These are phyloP conservation scores for Penicillium ochrochloron DNA, from an alignment of 495 filamentous ascomycete species.

Conservation along the genomic window DNA sequence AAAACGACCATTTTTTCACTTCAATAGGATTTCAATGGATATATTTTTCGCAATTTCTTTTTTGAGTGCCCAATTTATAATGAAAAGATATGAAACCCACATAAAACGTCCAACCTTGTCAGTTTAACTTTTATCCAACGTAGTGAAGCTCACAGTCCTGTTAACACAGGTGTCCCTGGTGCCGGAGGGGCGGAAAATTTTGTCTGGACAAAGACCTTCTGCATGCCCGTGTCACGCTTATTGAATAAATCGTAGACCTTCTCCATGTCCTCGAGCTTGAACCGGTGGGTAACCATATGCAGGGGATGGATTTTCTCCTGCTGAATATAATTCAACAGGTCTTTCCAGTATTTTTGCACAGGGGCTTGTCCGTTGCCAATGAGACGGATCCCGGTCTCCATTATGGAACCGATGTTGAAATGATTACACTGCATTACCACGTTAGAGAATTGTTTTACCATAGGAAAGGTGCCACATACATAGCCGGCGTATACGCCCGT, in stretches of 20 bases:
- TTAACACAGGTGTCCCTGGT: constrained; percentile 55
- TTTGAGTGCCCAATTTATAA: not conserved
- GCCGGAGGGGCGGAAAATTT: constrained; percentile 58
- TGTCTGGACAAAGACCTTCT: constrained; percentile 69
- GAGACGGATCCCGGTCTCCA: constrained; percentile 75
- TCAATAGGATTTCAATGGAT: too few relatives aligned
- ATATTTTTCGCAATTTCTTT: not conserved
- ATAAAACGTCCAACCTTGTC: not conserved
- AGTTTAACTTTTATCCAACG: not conserved
- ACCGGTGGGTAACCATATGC: constrained; percentile 74
- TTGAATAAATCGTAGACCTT: constrained; percentile 71
- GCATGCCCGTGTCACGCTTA: constrained; percentile 63
- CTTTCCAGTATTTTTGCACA: constrained; percentile 77
- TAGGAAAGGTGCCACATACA: constrained; percentile 48
- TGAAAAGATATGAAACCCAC: not conserved
- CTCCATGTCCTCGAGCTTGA: constrained; percentile 69
- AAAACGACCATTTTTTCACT: too few relatives aligned
- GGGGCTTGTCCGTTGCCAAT: constrained; percentile 81
- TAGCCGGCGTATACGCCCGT: constrained; percentile 83
- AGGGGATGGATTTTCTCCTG: constrained; percentile 67
- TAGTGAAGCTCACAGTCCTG: constrained; percentile 14
- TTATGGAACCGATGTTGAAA: constrained; percentile 81
- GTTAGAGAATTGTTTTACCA: constrained; percentile 6
- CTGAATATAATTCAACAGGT: constrained; percentile 67
- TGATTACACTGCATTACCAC: constrained; percentile 64